Percentiles rank a stretch among this genome's conserved stretches.
phyloP scores from a whole-genome alignment of 2,329 filamentous ascomycete genomes.

The Aaosphaeria arxii region DNA sequence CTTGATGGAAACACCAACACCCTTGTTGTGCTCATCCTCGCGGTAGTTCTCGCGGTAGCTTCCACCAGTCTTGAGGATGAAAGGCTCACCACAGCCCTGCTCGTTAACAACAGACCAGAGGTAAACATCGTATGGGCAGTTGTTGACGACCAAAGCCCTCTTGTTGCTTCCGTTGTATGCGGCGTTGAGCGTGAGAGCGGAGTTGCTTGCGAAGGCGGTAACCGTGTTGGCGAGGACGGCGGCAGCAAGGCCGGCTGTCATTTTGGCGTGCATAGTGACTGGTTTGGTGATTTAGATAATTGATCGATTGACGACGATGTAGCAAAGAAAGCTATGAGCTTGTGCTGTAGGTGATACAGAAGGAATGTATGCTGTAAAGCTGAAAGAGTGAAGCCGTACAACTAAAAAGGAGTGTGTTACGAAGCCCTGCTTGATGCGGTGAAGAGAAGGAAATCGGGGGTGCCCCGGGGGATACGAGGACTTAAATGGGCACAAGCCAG shows the following conservation, averaged over 20 bases:
- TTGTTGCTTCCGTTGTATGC: conserved; percentile 14
- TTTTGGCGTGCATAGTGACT: conserved; percentile 33
- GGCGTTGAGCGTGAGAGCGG: conserved; percentile 18
- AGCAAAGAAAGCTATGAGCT: conserved; percentile 15
- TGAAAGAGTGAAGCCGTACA: conserved; percentile 42
- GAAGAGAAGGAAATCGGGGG: conserved; percentile 14
- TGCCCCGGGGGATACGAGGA: conserved; percentile 27
- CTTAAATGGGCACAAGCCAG: conserved; percentile 34
- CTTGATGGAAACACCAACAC: conserved; percentile 38
- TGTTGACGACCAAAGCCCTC: conserved; percentile 30
- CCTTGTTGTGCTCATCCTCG: conserved; percentile 5
- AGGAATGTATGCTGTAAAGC: conserved; percentile 37
- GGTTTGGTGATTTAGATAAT: background rate
- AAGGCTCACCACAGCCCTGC: conserved; percentile 20
- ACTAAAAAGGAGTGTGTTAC: conserved; percentile 33
- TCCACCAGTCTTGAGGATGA: conserved; percentile 25
- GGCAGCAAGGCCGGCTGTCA: conserved; percentile 18
- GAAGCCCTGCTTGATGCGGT: conserved; percentile 38
- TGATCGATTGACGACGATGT: conserved; percentile 1
- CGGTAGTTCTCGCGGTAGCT: conserved; percentile 33
- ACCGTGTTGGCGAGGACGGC: conserved; percentile 25
- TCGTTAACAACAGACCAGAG: conserved; percentile 38
- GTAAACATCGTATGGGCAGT: conserved; percentile 36
- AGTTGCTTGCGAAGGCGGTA: conserved; percentile 4
- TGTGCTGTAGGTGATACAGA: conserved; percentile 16